Conservation (phyloP, 257 asterid species). For the Linaria vulgaris region DNA sequence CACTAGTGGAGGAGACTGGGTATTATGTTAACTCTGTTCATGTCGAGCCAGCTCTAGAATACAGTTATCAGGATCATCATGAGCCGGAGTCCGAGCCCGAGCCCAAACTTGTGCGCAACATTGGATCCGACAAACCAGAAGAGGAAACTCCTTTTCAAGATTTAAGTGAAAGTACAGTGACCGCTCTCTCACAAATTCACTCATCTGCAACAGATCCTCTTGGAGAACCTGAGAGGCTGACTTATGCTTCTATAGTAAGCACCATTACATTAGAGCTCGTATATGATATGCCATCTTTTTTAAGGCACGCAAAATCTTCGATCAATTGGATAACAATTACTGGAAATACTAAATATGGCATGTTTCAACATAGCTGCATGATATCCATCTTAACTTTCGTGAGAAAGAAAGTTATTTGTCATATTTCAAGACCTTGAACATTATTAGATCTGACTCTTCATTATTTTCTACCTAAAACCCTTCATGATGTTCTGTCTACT, state of each 20-base stretch:
- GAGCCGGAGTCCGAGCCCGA: conserved; percentile 32
- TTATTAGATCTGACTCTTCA: background rate
- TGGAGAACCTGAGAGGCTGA: conserved; percentile 60
- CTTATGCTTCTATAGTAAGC: conserved; percentile 69
- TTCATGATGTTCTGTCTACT: too few relatives aligned
- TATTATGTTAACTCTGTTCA: conserved; percentile 49
- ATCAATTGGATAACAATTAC: background rate
- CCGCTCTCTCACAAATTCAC: conserved; percentile 43
- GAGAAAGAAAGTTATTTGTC: background rate
- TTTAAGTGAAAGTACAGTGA: conserved; percentile 35
- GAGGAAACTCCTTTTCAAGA: conserved; percentile 50
- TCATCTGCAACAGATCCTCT: conserved; percentile 52
- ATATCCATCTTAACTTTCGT: background rate
- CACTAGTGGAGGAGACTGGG: conserved; percentile 55
- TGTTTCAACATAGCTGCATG: background rate
- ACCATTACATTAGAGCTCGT: background rate
- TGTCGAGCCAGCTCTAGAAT: conserved; percentile 54
- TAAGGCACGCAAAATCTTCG: background rate
- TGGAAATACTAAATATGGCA: background rate
- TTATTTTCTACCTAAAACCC: background rate
- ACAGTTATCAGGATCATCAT: conserved; percentile 29
- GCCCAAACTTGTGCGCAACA: conserved; percentile 31
- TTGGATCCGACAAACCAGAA: conserved; percentile 37
- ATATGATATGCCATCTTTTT: background rate
- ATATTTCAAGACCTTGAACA: background rate